Percentiles rank a stretch among this genome's conserved stretches.
phyloP scores from a whole-genome alignment of 169 alveolate species.

The Theileria luwenshuni region DNA sequence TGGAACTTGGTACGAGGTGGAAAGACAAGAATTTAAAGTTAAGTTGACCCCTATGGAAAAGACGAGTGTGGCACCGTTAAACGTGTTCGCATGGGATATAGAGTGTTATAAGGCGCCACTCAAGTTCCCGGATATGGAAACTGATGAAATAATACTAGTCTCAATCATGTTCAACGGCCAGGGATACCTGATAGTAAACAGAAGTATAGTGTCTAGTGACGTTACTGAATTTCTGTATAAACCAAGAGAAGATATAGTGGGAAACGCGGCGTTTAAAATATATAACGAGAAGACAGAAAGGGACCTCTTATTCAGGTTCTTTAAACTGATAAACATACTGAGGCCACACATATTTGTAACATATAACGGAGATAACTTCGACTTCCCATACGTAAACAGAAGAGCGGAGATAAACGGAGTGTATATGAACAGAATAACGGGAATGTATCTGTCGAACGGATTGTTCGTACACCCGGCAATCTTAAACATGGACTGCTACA shows the following conservation, averaged over 20 bases:
- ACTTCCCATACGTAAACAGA: slow-evolving; percentile 93
- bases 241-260: slow-evolving; percentile 93
- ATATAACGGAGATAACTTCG: slow-evolving; percentile 99
- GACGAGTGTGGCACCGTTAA: slow-evolving; percentile 85
- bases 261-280: slow-evolving; percentile 79
- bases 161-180: slow-evolving; percentile 96
- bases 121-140: slow-evolving; percentile 97
- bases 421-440: slow-evolving; percentile 85
- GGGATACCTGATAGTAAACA: slow-evolving; percentile 94
- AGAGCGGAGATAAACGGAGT: slow-evolving; percentile 90
- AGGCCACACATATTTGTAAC: slow-evolving; percentile 92
- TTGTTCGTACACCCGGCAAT: slow-evolving; percentile 84
- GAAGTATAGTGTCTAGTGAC: slow-evolving; percentile 91
- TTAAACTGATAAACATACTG: slow-evolving; percentile 67
- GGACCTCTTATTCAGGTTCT: slow-evolving; percentile 71
- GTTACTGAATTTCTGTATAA: slow-evolving; percentile 93
- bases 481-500: slow-evolving; percentile 96
- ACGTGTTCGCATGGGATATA: slow-evolving; percentile 97
- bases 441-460: slow-evolving; percentile 77
- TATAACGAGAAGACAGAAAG: slow-evolving; percentile 72
- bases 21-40: slow-evolving; percentile 70
- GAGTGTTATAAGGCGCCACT: slow-evolving; percentile 97
- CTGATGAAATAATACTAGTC: slow-evolving; percentile 87
- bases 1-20: slow-evolving; percentile 93
- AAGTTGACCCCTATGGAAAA: slow-evolving; percentile 53